A percentile compares a stretch with the other conserved stretches of the same genome.
phyloP scores from a whole-genome alignment of 2,329 filamentous ascomycete genomes.

The Cytospora piceae region DNA sequence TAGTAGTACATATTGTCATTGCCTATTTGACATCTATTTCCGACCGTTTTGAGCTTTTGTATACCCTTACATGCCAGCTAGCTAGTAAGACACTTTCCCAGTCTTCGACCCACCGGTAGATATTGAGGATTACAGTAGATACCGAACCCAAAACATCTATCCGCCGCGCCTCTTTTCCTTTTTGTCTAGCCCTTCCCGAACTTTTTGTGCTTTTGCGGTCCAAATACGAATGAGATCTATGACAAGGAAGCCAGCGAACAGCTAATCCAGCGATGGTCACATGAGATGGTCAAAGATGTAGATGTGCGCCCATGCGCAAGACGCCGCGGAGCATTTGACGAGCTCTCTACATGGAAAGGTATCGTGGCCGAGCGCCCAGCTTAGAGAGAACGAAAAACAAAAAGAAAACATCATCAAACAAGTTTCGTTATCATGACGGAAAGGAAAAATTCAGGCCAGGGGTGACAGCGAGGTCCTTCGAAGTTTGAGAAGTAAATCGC shows the following conservation, averaged over 20 bases:
- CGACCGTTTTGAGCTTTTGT: neutral
- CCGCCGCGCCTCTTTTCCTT: slow-evolving; percentile 5
- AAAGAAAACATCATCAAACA: neutral
- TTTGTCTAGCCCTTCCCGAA: slow-evolving; percentile 19
- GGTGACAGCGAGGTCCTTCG: slow-evolving; percentile 21
- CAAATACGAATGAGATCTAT: neutral
- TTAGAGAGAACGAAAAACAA: neutral
- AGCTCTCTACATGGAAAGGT: slow-evolving; percentile 3
- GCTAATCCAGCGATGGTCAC: neutral
- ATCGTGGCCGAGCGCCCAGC: neutral
- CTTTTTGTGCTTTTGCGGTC: slow-evolving; percentile 7
- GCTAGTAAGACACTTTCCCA: neutral
- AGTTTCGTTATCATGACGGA: neutral
- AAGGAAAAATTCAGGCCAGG: slow-evolving; percentile 26
- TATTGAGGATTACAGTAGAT: neutral
- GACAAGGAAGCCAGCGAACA: neutral
- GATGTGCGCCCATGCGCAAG: neutral
- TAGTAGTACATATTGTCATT: neutral
- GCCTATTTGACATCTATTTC: neutral
- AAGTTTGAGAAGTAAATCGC: neutral
- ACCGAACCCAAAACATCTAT: slow-evolving; percentile 6
- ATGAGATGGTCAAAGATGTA: neutral
- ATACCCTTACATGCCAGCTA: neutral
- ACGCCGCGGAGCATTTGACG: neutral
- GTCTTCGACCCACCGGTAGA: neutral